Conservation (phyloP, 768 basidiomycete genomes). For the Pleurotus cornucopiae region DNA sequence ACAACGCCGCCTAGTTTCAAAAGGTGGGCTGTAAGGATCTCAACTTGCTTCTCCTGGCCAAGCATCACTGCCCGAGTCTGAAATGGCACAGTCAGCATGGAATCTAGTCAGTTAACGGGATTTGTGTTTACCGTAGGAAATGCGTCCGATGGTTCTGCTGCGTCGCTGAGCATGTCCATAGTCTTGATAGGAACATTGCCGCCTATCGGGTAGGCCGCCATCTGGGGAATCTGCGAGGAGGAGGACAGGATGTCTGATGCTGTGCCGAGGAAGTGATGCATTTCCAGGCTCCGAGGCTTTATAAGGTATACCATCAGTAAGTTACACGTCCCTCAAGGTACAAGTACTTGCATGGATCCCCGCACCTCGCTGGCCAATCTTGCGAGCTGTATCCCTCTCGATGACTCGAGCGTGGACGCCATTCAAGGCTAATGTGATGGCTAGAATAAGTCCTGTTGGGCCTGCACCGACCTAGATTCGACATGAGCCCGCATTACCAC, state of each 20-base stretch:
- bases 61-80: slow-evolving; percentile 10
- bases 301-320: not conserved
- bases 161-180: not conserved
- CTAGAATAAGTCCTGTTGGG: slow-evolving; percentile 33
- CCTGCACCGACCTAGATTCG: not conserved
- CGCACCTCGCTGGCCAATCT: not conserved
- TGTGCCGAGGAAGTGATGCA: slow-evolving; percentile 20
- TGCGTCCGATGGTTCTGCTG: slow-evolving; percentile 13
- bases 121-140: slow-evolving; percentile 14
- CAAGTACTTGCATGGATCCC: not conserved
- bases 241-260: slow-evolving; percentile 10
- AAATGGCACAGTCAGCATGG: not conserved
- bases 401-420: slow-evolving; percentile 48
- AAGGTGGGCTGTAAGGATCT: slow-evolving; percentile 25
- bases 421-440: slow-evolving; percentile 36
- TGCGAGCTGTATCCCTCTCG: slow-evolving; percentile 30
- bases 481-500: not conserved
- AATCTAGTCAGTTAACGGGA: not conserved
- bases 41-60: slow-evolving; percentile 23
- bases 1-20: slow-evolving; percentile 21
- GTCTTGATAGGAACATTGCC: not conserved
- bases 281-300: slow-evolving; percentile 22
- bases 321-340: not conserved
- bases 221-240: not conserved
- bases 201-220: slow-evolving; percentile 12